A percentile compares a stretch with the other conserved stretches of the same genome.
Conservation (phyloP, 495 filamentous ascomycete species). For the Aspergillus egyptiacus region DNA sequence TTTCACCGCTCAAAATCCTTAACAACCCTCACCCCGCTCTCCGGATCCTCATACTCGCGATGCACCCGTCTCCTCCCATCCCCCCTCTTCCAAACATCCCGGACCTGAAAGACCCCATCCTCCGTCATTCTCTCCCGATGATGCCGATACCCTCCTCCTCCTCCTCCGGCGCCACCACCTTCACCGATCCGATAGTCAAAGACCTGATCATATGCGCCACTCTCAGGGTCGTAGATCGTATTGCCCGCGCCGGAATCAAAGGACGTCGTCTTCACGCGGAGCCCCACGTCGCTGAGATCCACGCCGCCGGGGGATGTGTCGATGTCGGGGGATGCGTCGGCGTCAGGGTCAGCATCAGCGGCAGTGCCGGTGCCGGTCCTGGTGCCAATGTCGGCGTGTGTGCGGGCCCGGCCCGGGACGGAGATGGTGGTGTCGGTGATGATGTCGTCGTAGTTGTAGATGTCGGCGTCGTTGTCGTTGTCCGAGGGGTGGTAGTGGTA, state of each 20-base stretch:
- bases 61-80: constrained; percentile 33
- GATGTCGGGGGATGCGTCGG: too few relatives aligned
- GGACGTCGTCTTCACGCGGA: too few relatives aligned
- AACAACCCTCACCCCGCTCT: constrained; percentile 24
- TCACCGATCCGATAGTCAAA: constrained; percentile 29
- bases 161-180: too few relatives aligned
- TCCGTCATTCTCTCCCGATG: constrained; percentile 33
- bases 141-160: constrained; percentile 21
- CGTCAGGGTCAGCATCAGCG: too few relatives aligned
- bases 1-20: neutral
- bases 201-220: constrained; percentile 36
- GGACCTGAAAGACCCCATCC: constrained; percentile 28
- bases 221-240: constrained; percentile 26
- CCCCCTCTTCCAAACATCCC: constrained; percentile 31
- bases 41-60: constrained; percentile 36
- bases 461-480: neutral
- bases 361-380: too few relatives aligned
- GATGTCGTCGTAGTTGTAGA: neutral
- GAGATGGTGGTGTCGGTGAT: neutral
- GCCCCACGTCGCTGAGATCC: too few relatives aligned
- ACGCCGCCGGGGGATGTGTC: too few relatives aligned
- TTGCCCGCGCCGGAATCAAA: too few relatives aligned
- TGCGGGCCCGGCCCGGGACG: neutral
- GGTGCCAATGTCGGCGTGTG: too few relatives aligned
- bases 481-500: too few relatives aligned